These are phyloP conservation scores for Epichloe coenophiala DNA, from an alignment of 2,329 filamentous ascomycete species.

Conservation along the genomic window DNA sequence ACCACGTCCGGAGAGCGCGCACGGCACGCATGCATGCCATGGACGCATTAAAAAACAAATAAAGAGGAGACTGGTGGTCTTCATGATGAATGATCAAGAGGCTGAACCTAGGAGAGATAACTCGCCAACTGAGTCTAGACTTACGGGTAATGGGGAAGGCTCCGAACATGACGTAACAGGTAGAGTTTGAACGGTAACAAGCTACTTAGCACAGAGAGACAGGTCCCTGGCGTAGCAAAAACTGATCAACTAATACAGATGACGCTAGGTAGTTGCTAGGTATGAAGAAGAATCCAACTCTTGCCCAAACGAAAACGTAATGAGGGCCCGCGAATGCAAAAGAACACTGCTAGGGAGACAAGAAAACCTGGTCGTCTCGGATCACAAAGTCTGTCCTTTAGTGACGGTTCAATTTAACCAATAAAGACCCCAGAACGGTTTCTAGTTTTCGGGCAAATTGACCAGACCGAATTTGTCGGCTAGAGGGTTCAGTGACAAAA, in stretches of 20 bases:
- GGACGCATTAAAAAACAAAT: not conserved
- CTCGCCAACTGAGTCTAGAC: slow-evolving; percentile 9
- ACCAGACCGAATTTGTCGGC: not conserved
- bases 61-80: not conserved
- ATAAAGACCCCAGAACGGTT: not conserved
- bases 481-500: not conserved
- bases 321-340: not conserved
- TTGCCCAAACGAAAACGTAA: not conserved
- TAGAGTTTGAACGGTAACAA: not conserved
- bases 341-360: not conserved
- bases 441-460: not conserved
- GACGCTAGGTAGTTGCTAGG: not conserved
- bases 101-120: not conserved
- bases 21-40: not conserved
- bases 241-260: not conserved
- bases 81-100: not conserved
- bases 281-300: not conserved
- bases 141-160: slow-evolving; percentile 27
- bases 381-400: not conserved
- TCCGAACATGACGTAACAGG: slow-evolving; percentile 27
- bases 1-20: not conserved
- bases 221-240: not conserved
- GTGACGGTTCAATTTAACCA: not conserved
- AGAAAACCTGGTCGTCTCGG: not conserved
- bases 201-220: not conserved